Percentiles rank a stretch among this genome's conserved stretches.
Evolutionary conservation across 345 rosid genomes (phyloP).

Genomic region (Turritis glabra): DNA sequence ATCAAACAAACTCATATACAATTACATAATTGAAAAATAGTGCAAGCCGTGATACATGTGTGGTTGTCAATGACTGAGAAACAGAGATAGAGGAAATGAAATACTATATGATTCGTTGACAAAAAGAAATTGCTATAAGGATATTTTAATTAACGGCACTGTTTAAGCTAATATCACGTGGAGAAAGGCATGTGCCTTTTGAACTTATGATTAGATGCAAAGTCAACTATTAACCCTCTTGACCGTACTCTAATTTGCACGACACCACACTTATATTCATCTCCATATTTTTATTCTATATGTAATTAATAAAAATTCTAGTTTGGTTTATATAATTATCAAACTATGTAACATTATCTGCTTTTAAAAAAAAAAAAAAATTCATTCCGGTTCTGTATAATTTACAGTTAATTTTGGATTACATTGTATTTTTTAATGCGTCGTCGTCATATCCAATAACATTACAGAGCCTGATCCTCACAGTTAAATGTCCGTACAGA

Average conservation of each 20-base stretch:
- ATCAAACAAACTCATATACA: not conserved
- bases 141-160: conserved; percentile 27
- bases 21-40: not conserved
- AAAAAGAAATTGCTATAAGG: not conserved
- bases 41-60: not conserved
- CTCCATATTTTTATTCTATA: no score
- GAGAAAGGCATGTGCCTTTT: conserved; percentile 32
- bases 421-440: not conserved
- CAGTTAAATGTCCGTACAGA: conserved; percentile 26
- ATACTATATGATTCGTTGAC: conserved; percentile 8
- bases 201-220: conserved; percentile 30
- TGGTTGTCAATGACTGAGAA: not conserved
- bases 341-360: no score
- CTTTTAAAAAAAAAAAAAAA: no score
- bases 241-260: conserved; percentile 29
- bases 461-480: not conserved
- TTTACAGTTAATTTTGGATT: not conserved
- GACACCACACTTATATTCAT: not conserved
- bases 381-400: not conserved
- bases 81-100: not conserved
- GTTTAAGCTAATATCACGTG: conserved; percentile 39
- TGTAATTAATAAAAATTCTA: no score
- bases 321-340: no score
- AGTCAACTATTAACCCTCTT: conserved; percentile 37
- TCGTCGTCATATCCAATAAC: not conserved